phyloP scores from a whole-genome alignment of 768 basidiomycete species.

The Tephrocybe sp. region DNA sequence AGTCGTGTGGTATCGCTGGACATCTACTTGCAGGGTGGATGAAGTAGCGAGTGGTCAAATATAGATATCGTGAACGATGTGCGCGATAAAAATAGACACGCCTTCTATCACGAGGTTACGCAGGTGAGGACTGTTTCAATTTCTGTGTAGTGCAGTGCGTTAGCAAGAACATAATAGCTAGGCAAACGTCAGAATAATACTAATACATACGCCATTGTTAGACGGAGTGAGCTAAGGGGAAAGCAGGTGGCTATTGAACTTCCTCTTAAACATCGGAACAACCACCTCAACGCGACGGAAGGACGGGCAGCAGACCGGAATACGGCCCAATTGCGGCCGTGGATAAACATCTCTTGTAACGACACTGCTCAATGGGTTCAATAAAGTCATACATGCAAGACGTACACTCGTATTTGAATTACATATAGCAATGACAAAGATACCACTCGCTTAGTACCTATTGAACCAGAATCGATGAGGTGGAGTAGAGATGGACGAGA shows the following conservation, averaged over 20 bases:
- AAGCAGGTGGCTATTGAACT: not conserved
- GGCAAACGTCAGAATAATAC: not conserved
- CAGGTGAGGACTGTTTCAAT: no score
- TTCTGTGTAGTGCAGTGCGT: no score
- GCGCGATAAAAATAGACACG: conserved; percentile 6
- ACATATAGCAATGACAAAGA: not conserved
- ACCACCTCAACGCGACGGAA: not conserved
- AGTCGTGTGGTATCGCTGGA: not conserved
- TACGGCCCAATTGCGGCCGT: not conserved
- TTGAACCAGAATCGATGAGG: not conserved
- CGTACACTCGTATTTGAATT: conserved; percentile 4
- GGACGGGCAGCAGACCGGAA: not conserved
- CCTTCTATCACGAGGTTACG: conserved; percentile 1
- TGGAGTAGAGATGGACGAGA: not conserved
- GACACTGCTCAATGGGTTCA: not conserved
- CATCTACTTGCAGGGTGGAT: not conserved
- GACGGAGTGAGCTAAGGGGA: no score
- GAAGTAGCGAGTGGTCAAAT: not conserved
- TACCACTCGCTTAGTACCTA: conserved; percentile 15
- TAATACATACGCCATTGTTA: no score
- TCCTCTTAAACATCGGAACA: conserved; percentile 4
- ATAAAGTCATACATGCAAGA: conserved; percentile 1
- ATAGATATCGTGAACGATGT: not conserved
- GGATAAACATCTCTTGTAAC: not conserved
- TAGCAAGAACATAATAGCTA: not conserved